Conservation (phyloP, 108 stramenopile genomes). For the Discostella stelligeroides region DNA sequence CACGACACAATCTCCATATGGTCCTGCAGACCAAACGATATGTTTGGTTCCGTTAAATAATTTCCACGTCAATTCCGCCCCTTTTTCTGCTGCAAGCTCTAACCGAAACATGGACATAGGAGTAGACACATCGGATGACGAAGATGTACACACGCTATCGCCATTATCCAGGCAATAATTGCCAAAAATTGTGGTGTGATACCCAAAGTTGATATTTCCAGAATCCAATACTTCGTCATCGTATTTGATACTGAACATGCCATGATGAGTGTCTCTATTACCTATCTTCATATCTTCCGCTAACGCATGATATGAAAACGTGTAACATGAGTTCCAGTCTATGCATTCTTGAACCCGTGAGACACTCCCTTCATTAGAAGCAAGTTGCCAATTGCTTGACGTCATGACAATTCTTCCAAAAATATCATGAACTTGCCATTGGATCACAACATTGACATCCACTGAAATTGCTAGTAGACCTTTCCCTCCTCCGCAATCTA, state of each 20-base stretch:
- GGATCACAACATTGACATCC: slow-evolving; percentile 25
- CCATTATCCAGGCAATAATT: slow-evolving; percentile 23
- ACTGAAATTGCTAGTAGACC: slow-evolving; percentile 21
- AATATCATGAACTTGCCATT: slow-evolving; percentile 30
- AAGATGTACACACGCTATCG: slow-evolving; percentile 21
- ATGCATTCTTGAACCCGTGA: slow-evolving; percentile 15
- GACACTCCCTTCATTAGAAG: slow-evolving; percentile 12
- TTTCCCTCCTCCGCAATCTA: slow-evolving; percentile 14
- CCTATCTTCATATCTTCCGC: neutral
- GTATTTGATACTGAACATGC: slow-evolving; percentile 24
- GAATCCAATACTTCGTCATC: slow-evolving; percentile 21
- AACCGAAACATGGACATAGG: slow-evolving; percentile 33
- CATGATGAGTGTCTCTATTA: too few relatives aligned
- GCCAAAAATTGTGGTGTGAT: slow-evolving; percentile 36
- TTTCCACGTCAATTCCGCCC: slow-evolving; percentile 26
- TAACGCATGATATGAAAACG: slow-evolving; percentile 27
- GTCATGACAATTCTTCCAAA: slow-evolving; percentile 17
- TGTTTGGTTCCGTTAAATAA: slow-evolving; percentile 19
- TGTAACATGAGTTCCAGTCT: slow-evolving; percentile 24
- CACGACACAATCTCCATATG: slow-evolving; percentile 34
- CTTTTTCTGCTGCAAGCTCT: slow-evolving; percentile 25
- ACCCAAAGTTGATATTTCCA: slow-evolving; percentile 16
- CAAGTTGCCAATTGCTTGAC: slow-evolving; percentile 3
- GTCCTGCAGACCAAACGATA: slow-evolving; percentile 32
- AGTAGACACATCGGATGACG: neutral